Evolutionary conservation across 805 yeast genomes (phyloP).

Genomic region (Starmera quercuum): DNA sequence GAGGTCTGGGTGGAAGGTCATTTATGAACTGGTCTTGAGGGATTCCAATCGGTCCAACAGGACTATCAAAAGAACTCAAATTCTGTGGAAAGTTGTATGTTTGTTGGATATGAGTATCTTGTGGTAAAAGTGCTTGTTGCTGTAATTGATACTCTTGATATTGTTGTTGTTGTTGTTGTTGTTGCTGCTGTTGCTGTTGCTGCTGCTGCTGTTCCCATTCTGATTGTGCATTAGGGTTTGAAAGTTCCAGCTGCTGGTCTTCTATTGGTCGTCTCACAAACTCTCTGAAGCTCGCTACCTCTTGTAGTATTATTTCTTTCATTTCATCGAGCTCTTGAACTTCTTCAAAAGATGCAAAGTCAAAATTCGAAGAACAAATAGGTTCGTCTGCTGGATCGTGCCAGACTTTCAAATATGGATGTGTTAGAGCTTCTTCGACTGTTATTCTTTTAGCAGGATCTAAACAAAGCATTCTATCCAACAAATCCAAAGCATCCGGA

Average conservation of each 20-base stretch:
- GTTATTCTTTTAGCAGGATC: constrained; percentile 81
- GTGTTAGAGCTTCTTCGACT: constrained; percentile 81
- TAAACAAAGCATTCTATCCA: constrained; percentile 73
- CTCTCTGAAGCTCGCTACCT: constrained; percentile 70
- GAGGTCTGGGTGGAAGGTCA: constrained; percentile 57
- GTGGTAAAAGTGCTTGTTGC: constrained; percentile 5
- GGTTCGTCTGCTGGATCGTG: constrained; percentile 93
- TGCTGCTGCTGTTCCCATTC: constrained; percentile 9
- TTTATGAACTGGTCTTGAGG: constrained; percentile 38
- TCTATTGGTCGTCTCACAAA: constrained; percentile 73
- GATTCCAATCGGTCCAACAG: constrained; percentile 33
- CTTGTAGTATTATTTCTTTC: constrained; percentile 72
- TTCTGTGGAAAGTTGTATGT: constrained; percentile 5
- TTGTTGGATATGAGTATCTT: constrained; percentile 7
- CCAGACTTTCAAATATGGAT: constrained; percentile 85
- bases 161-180: constrained; percentile 10
- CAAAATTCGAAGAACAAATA: constrained; percentile 71
- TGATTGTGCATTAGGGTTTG: constrained; percentile 20
- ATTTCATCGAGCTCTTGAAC: constrained; percentile 72
- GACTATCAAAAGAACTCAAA: constrained; percentile 16
- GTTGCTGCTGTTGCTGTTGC: constrained; percentile 4
- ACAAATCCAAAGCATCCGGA: constrained; percentile 76
- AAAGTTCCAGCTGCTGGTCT: constrained; percentile 36
- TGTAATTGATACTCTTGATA: constrained; percentile 10
- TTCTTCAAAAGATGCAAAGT: constrained; percentile 72